Evolutionary conservation across 805 yeast genomes (phyloP).

Genomic region (Barnettozyma botsteinii): DNA sequence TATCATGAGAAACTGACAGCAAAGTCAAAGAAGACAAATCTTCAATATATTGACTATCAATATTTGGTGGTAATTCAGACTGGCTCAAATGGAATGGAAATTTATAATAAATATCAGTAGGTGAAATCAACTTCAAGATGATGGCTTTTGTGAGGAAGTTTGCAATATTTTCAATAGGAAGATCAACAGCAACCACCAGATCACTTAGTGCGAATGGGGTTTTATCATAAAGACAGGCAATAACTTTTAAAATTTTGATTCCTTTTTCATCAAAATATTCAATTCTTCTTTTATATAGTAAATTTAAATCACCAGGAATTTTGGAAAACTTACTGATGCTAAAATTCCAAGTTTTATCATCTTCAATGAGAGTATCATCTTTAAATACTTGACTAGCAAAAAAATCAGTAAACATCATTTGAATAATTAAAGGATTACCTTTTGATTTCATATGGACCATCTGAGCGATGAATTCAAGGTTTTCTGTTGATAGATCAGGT

Average conservation of each 20-base stretch:
- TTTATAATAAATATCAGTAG: conserved; percentile 39
- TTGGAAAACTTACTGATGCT: conserved; percentile 9
- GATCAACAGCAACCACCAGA: conserved; percentile 33
- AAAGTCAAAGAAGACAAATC: conserved; percentile 32
- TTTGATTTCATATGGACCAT: conserved; percentile 16
- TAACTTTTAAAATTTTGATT: conserved; percentile 31
- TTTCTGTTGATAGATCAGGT: neutral
- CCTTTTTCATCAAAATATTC: conserved; percentile 21
- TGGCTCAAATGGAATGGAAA: conserved; percentile 36
- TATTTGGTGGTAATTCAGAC: conserved; percentile 23
- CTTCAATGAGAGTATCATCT: neutral
- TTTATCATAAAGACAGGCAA: conserved; percentile 35
- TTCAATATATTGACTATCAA: conserved; percentile 28
- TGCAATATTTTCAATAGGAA: conserved; percentile 30
- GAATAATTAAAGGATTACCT: conserved; percentile 21
- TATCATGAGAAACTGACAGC: conserved; percentile 38
- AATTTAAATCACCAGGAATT: conserved; percentile 12
- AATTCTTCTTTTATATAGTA: conserved; percentile 16
- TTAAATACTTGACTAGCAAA: neutral
- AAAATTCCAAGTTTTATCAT: too few relatives aligned
- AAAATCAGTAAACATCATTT: conserved; percentile 11
- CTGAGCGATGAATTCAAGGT: conserved; percentile 14
- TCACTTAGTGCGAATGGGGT: conserved; percentile 33
- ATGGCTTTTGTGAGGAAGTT: conserved; percentile 31
- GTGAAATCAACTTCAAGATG: conserved; percentile 30